A percentile compares a stretch with the other conserved stretches of the same genome.
These are phyloP conservation scores for Hordeum pubiflorum DNA, from an alignment of 202 grass and related monocot species.

Conservation along the genomic window DNA sequence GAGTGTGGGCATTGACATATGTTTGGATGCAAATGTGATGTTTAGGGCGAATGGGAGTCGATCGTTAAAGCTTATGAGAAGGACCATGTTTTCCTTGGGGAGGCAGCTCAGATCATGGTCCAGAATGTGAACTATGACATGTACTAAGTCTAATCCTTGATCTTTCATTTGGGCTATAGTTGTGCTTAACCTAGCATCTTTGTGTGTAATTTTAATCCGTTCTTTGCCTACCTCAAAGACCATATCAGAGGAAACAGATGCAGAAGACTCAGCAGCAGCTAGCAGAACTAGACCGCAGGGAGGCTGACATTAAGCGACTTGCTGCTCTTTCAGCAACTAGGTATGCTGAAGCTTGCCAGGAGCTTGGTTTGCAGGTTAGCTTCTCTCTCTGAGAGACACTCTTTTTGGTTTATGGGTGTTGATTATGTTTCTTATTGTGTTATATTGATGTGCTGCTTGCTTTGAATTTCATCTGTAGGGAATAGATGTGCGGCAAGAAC, in stretches of 20 bases:
- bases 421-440: neutral
- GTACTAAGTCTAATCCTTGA: constrained; percentile 27
- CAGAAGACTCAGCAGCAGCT: constrained; percentile 96
- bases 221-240: constrained; percentile 43
- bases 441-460: neutral
- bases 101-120: constrained; percentile 90
- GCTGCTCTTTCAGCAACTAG: constrained; percentile 67
- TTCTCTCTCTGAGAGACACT: neutral
- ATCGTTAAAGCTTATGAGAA: constrained; percentile 82
- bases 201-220: neutral
- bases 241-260: constrained; percentile 87
- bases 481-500: constrained; percentile 64
- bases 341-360: constrained; percentile 84
- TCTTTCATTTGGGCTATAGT: neutral
- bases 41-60: constrained; percentile 81
- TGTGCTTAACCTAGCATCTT: neutral
- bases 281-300: constrained; percentile 72
- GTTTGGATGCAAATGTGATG: neutral
- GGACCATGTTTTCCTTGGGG: constrained; percentile 89
- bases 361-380: constrained; percentile 75
- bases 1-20: neutral
- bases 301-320: constrained; percentile 83
- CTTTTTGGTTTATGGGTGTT: neutral
- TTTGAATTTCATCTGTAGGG: constrained; percentile 45
- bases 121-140: constrained; percentile 98